phyloP scores from a whole-genome alignment of 192 early-diverging fungal genomes.

The Radiomyces spectabilis region DNA sequence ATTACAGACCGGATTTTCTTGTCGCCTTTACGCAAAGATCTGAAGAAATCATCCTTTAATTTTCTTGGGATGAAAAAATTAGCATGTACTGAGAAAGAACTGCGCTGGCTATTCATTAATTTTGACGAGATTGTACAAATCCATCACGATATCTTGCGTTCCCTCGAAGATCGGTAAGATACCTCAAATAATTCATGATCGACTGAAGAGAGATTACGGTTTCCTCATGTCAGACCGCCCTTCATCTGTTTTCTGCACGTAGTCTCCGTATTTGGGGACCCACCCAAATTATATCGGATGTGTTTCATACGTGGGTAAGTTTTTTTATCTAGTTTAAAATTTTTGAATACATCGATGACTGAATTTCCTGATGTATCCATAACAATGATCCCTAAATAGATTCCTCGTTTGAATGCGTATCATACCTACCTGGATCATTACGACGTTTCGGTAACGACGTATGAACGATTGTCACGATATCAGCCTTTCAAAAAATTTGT shows the following conservation, averaged over 20 bases:
- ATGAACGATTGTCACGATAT: slow-evolving; percentile 15
- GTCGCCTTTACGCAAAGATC: slow-evolving; percentile 7
- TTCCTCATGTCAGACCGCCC: too few relatives aligned
- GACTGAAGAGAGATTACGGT: too few relatives aligned
- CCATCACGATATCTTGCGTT: slow-evolving; percentile 9
- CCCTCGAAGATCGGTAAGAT: slow-evolving; percentile 16
- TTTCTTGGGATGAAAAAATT: slow-evolving; percentile 20
- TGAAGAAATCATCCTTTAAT: slow-evolving; percentile 10
- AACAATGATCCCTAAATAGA: not conserved
- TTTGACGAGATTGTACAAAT: slow-evolving; percentile 10
- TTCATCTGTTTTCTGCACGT: not conserved
- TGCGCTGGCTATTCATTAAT: slow-evolving; percentile 20
- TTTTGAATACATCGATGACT: not conserved
- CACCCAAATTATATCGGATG: slow-evolving; percentile 29
- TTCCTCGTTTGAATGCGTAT: slow-evolving; percentile 1
- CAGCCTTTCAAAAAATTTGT: slow-evolving; percentile 25
- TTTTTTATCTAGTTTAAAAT: too few relatives aligned
- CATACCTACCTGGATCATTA: slow-evolving; percentile 16
- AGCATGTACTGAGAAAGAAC: slow-evolving; percentile 21
- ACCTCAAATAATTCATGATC: too few relatives aligned
- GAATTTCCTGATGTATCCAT: not conserved
- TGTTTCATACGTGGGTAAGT: slow-evolving; percentile 21
- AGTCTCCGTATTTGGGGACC: slow-evolving; percentile 25
- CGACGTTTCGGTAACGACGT: slow-evolving; percentile 11
- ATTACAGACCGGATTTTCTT: slow-evolving; percentile 10